These are phyloP conservation scores for Phaeoacremonium minimum DNA, from an alignment of 2,329 filamentous ascomycete genomes.

Conservation along the genomic window DNA sequence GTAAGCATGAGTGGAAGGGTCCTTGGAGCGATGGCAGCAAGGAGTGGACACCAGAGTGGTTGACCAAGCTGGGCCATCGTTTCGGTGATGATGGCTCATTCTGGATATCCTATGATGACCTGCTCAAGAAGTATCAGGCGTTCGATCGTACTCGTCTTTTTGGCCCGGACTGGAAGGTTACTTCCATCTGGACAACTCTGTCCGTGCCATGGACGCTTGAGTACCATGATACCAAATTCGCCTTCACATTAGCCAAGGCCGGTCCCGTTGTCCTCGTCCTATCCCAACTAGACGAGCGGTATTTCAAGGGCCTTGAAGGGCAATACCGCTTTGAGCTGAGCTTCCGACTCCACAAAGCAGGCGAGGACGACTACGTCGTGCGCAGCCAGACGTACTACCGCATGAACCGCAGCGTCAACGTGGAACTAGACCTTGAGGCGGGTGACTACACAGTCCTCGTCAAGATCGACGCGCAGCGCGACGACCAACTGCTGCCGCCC, in stretches of 20 bases:
- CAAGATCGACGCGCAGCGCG: conserved; percentile 46
- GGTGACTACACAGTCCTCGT: conserved; percentile 55
- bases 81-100: conserved; percentile 61
- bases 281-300: conserved; percentile 58
- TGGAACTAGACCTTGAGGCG: conserved; percentile 53
- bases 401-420: conserved; percentile 54
- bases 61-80: conserved; percentile 52
- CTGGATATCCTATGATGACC: conserved; percentile 60
- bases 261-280: conserved; percentile 56
- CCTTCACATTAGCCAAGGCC: conserved; percentile 49
- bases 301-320: conserved; percentile 57
- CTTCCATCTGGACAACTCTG: conserved; percentile 57
- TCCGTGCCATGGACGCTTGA: conserved; percentile 59
- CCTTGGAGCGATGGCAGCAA: conserved; percentile 42
- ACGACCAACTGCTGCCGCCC: conserved; percentile 36
- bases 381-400: conserved; percentile 54
- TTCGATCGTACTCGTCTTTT: conserved; percentile 62
- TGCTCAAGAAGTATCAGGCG: conserved; percentile 57
- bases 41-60: conserved; percentile 56
- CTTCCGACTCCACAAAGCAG: conserved; percentile 36
- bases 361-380: conserved; percentile 55
- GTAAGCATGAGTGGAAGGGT: conserved; percentile 58
- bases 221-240: conserved; percentile 57
- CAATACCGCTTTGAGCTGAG: conserved; percentile 45
- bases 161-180: conserved; percentile 53